A percentile compares a stretch with the other conserved stretches of the same genome.
Evolutionary conservation across 768 basidiomycete genomes (phyloP).

Genomic region (Termitomyces sp.): DNA sequence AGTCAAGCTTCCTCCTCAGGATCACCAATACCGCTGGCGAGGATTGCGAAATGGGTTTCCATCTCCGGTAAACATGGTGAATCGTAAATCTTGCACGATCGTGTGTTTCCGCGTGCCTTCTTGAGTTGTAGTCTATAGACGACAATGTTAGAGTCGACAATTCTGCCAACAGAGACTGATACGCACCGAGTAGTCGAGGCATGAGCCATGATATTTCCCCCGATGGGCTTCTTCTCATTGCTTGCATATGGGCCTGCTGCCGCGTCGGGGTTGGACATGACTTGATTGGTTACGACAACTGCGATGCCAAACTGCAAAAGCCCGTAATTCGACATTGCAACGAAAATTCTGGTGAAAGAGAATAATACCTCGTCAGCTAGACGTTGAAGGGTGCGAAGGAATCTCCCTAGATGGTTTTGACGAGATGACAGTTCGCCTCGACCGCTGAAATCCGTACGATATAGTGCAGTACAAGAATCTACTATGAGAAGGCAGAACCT

Average conservation of each 20-base stretch:
- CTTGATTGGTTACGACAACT: slow-evolving; percentile 96
- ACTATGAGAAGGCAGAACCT: slow-evolving; percentile 97
- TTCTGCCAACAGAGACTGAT: neutral
- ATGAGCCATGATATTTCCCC: slow-evolving; percentile 99
- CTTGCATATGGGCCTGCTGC: slow-evolving; percentile 83
- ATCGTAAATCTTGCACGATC: slow-evolving; percentile 96
- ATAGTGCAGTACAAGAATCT: slow-evolving; percentile 94
- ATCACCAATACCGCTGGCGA: slow-evolving; percentile 88
- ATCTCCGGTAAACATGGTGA: slow-evolving; percentile 97
- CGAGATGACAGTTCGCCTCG: slow-evolving; percentile 93
- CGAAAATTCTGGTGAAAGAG: slow-evolving; percentile 13
- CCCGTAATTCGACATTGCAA: slow-evolving; percentile 7
- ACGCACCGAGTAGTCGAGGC: slow-evolving; percentile 92
- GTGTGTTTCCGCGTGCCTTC: slow-evolving; percentile 89
- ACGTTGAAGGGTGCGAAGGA: slow-evolving; percentile 88
- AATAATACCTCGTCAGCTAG: slow-evolving; percentile 87
- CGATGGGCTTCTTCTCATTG: slow-evolving; percentile 98
- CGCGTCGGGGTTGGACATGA: slow-evolving; percentile 98
- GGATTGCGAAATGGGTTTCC: slow-evolving; percentile 94
- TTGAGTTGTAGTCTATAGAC: slow-evolving; percentile 74
- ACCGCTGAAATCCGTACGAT: slow-evolving; percentile 94
- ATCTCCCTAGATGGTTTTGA: slow-evolving; percentile 95
- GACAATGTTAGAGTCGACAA: slow-evolving; percentile 14
- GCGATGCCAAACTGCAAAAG: slow-evolving; percentile 86
- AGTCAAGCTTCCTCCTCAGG: slow-evolving; percentile 80